A percentile compares a stretch with the other conserved stretches of the same genome.
phyloP scores from a whole-genome alignment of 2,329 filamentous ascomycete genomes.

The Teratosphaeria destructans region DNA sequence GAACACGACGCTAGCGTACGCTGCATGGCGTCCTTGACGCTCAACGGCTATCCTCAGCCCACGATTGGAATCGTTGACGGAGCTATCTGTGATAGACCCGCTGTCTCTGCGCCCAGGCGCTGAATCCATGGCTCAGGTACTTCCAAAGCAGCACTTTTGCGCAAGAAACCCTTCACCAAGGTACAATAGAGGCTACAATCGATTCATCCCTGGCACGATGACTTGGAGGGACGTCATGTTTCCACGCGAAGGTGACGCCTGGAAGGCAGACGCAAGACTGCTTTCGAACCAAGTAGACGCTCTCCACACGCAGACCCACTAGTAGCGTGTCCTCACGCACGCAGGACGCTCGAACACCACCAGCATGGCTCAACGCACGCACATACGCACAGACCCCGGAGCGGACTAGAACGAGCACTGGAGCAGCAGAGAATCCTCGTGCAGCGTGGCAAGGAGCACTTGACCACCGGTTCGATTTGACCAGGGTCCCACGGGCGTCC shows the following conservation, averaged over 20 bases:
- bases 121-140: not conserved
- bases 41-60: not conserved
- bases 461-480: not conserved
- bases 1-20: conserved; percentile 3
- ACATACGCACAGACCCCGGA: not conserved
- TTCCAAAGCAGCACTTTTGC: not conserved
- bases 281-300: too few species aligned
- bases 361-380: not conserved
- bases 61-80: not conserved
- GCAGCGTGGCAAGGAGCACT: not conserved
- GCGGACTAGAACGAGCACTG: not conserved
- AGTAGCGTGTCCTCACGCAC: not conserved
- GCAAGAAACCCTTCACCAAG: not conserved
- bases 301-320: too few species aligned
- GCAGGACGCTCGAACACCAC: not conserved
- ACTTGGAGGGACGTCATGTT: not conserved
- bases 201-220: not conserved
- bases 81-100: not conserved
- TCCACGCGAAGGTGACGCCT: not conserved
- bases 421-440: not conserved
- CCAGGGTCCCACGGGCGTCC: not conserved
- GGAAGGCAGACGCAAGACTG: not conserved
- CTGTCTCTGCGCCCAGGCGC: not conserved
- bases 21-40: not conserved
- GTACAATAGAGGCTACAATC: not conserved